These are phyloP conservation scores for Wickerhamiella australiensis DNA, from an alignment of 805 yeast genomes.

Conservation along the genomic window DNA sequence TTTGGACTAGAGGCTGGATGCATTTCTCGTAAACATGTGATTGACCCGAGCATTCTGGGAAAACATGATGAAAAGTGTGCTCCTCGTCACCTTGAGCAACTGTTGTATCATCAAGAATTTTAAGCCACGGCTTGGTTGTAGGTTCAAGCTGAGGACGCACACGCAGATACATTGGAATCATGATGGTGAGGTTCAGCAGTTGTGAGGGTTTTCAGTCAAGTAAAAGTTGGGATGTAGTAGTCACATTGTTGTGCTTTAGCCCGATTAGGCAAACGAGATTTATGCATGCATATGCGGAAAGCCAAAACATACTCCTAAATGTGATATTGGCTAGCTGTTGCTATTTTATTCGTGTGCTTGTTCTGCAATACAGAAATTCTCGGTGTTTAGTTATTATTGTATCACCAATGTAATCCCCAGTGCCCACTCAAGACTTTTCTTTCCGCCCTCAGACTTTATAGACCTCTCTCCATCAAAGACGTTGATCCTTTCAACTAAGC, in stretches of 20 bases:
- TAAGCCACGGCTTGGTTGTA: constrained; percentile 21
- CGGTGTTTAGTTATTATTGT: not conserved
- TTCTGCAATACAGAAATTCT: too few species aligned
- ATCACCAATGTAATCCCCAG: not conserved
- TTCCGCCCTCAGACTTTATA: not conserved
- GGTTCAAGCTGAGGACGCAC: constrained; percentile 28
- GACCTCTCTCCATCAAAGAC: not conserved
- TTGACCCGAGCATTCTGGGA: constrained; percentile 22
- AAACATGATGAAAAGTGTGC: constrained; percentile 10
- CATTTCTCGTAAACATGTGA: constrained; percentile 30
- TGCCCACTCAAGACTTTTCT: not conserved
- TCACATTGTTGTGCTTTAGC: constrained; percentile 3
- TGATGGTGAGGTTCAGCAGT: not conserved
- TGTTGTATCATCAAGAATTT: constrained; percentile 10
- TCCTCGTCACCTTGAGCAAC: constrained; percentile 11
- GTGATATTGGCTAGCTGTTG: too few species aligned
- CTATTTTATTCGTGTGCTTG: too few species aligned
- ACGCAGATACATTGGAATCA: constrained; percentile 31
- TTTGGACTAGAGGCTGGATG: constrained; percentile 28
- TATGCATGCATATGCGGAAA: not conserved
- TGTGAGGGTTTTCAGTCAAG: not conserved
- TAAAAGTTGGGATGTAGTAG: not conserved
- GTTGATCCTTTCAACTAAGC: not conserved
- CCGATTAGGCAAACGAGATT: not conserved
- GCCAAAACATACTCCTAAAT: not conserved